Evolutionary conservation across 176 grass and related monocot genomes (phyloP), one percentile per base, ranked within the genome.

Genomic region (Musa schizocarpa): DNA sequence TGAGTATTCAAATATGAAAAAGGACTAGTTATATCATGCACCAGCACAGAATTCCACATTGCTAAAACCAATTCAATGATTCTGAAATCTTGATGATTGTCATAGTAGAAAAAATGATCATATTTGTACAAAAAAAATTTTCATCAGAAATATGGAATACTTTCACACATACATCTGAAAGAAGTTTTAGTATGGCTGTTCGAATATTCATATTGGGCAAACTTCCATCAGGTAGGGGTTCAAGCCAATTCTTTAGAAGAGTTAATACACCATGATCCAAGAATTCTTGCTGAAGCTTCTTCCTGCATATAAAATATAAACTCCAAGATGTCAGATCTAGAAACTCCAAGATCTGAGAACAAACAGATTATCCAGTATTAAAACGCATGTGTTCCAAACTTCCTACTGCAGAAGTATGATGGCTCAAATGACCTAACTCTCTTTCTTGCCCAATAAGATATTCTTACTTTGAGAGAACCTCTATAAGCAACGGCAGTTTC

Each of bases 211-310:
- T 98, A 82, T 98, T 98, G 62, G 95, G 95, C 80, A 98, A 77
- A 70, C 94, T 91, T 56, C 90, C 90, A 80, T 98, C 94, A 78
- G 94, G 94, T 62, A 98, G 87, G 26, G 94, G 94, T 50, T 98
- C 94, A 55, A 98, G 94, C 90, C 94, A 98, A 81, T 93, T 93
- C 83, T 88, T 98, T 13, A 98, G 77, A 73, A 98, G 84, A 75
- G 90, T 98, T 62, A 98, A 84, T 50, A 93, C 88, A 48, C 94
- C 90, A 84, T 98, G 94, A 86, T 98, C 94, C 81, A 98, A 89
- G 68, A 98, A 98, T 85, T 98, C 95, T 86, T 98, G 95, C 80
- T 98, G 94, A 72, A 98, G 90, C 72, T 93, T 93, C 27, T 93
- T 98, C 82, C 94, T 98, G 84, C 74, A 58, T 63, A 21, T 82